Base-by-base conservation (phyloP, 148 eudicot species). In the Suaeda aralocaspica region DNA sequence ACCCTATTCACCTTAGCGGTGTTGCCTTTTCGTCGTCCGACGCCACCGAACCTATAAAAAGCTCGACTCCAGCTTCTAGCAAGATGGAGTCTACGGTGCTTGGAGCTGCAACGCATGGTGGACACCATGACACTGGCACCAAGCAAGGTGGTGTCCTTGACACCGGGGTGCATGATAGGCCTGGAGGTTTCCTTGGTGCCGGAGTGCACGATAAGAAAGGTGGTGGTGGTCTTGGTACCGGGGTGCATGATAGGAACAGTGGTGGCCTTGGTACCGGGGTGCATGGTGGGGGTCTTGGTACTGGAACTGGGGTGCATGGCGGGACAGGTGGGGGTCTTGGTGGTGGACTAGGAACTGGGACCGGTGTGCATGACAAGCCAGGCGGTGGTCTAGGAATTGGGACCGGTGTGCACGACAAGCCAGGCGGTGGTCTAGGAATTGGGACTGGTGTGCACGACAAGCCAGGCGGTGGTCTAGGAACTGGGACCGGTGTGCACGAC, bases 1-100 rank as follows among this genome's bases (percentile, higher is more conserved):
- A 81, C 41, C 97, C 97, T 26, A 73, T 91, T 72, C 85, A 83
- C 21, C 85, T 88, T 4, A 77, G 69, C 0, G 97, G 97, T 0
- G 87, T 91, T 28, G 96, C 89, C 0, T 77, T 30, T 36, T 48
- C 80, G 45, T 55, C 76, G 4, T 15, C 74, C 3, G 79, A 69
- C 14, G 15, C 64, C 25, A 22, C 30, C 13, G 0, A 49, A 15
- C 36, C 0, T 25, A 9, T 26, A 2, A n/a, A 19, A 25, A 34
- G 4, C 9, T 16, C 39, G 6, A 5, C 9, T 15, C 41, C 21
- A 2, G 15, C 29, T 9, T 4, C 39, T 3, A 5, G 0, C 22
- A 34, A 34, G 41, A 59, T 31, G 39, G 29, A 19, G 22, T 31
- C 36, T 18, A 16, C 63, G 42, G 15, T 34, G 0, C 24, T 16